Evolutionary conservation across 1,139 yeast genomes (phyloP).

Genomic region (Taphrina communis): DNA sequence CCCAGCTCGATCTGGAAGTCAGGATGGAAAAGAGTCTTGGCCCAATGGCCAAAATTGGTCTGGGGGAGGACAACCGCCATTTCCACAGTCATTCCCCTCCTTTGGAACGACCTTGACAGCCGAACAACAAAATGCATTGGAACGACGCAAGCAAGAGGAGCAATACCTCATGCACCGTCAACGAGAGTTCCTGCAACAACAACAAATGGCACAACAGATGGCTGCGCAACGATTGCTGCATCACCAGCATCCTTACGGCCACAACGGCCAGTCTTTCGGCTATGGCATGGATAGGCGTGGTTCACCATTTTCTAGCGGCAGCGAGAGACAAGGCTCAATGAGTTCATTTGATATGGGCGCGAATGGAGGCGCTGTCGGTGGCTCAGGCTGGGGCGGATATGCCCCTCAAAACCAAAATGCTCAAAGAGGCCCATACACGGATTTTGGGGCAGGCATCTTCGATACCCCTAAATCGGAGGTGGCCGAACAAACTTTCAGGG

Average conservation of each 20-base stretch:
- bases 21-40: conserved; percentile 32
- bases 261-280: conserved; percentile 4
- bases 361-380: conserved; percentile 26
- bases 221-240: conserved; percentile 38
- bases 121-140: conserved; percentile 44
- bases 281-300: conserved; percentile 36
- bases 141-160: conserved; percentile 46
- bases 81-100: conserved; percentile 42
- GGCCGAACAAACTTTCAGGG: conserved; percentile 40
- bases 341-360: conserved; percentile 21
- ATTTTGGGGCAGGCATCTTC: conserved; percentile 43
- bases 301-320: conserved; percentile 32
- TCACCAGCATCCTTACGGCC: conserved; percentile 28
- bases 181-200: conserved; percentile 43
- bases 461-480: conserved; percentile 42
- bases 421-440: conserved; percentile 38
- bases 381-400: conserved; percentile 33
- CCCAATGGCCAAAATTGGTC: conserved; percentile 37
- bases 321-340: conserved; percentile 31
- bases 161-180: conserved; percentile 44
- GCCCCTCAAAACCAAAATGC: conserved; percentile 23
- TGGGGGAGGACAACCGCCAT: conserved; percentile 42
- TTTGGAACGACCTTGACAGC: conserved; percentile 43
- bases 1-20: conserved; percentile 29
- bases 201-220: conserved; percentile 43